Percentiles rank a stretch among this genome's conserved stretches.
These are phyloP conservation scores for Alectoria sarmentosa DNA, from an alignment of 495 filamentous ascomycete genomes.

Conservation along the genomic window DNA sequence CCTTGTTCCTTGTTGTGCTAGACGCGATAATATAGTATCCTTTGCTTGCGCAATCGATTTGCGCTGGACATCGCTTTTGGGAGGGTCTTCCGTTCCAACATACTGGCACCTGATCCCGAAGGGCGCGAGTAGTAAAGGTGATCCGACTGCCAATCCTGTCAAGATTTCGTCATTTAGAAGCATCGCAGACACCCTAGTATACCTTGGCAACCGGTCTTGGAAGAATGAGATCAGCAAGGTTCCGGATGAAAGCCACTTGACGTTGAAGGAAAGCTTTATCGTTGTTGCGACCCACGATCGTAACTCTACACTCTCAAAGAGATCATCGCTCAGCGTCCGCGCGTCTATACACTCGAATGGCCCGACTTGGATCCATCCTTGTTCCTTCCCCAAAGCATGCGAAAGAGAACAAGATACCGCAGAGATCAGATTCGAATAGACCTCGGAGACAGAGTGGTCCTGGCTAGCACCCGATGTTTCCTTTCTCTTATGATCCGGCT, in stretches of 20 bases:
- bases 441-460: not conserved
- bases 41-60: not conserved
- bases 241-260: constrained; percentile 13
- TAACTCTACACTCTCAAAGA: not conserved
- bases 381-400: not conserved
- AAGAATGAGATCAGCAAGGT: constrained; percentile 7
- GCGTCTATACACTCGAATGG: constrained; percentile 1
- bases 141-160: not conserved
- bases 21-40: not conserved
- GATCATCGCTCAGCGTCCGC: constrained; percentile 8
- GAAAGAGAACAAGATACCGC: constrained; percentile 12
- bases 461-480: not conserved
- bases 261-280: constrained; percentile 1
- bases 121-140: constrained; percentile 7
- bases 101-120: not conserved
- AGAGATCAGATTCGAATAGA: constrained; percentile 8
- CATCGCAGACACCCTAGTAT: not conserved
- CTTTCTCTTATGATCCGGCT: not conserved
- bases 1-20: not conserved
- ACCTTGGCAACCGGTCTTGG: not conserved
- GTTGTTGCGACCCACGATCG: not conserved
- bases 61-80: constrained; percentile 5
- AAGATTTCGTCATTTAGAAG: not conserved
- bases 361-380: constrained; percentile 3
- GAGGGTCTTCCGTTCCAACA: not conserved